These are phyloP conservation scores for Emericellopsis terricola DNA, from an alignment of 495 filamentous ascomycete genomes.

Conservation along the genomic window DNA sequence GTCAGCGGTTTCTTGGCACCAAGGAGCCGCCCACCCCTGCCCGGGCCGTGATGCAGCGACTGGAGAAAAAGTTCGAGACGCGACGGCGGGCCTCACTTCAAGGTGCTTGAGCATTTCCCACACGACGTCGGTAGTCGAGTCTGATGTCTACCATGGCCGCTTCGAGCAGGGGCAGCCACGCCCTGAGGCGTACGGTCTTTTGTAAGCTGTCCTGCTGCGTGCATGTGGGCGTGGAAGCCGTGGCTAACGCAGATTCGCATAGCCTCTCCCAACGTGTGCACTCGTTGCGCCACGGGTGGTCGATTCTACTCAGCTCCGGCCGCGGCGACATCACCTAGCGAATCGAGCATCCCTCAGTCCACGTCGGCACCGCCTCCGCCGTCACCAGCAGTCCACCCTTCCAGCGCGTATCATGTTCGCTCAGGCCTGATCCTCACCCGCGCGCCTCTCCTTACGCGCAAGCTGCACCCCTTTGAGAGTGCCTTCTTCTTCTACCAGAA, in stretches of 20 bases:
- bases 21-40: background rate
- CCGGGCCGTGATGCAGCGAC: background rate
- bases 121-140: too few relatives aligned
- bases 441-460: conserved; percentile 69
- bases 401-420: conserved; percentile 43
- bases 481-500: conserved; percentile 93
- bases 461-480: conserved; percentile 74
- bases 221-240: too few relatives aligned
- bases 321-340: conserved; percentile 1
- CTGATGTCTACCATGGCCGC: conserved; percentile 23
- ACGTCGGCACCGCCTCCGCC: conserved; percentile 2
- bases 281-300: conserved; percentile 8
- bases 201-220: too few relatives aligned
- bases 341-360: too few relatives aligned
- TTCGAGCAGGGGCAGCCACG: conserved; percentile 24
- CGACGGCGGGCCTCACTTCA: too few relatives aligned
- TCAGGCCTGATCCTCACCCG: conserved; percentile 74
- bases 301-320: conserved; percentile 13
- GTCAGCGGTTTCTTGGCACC: too few relatives aligned
- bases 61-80: conserved; percentile 14
- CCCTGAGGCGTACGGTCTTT: background rate
- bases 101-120: too few relatives aligned
- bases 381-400: conserved; percentile 8
- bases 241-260: too few relatives aligned
- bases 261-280: conserved; percentile 3